phyloP scores from a whole-genome alignment of 2,329 filamentous ascomycete species.

The Mycocentrospora acerina region DNA sequence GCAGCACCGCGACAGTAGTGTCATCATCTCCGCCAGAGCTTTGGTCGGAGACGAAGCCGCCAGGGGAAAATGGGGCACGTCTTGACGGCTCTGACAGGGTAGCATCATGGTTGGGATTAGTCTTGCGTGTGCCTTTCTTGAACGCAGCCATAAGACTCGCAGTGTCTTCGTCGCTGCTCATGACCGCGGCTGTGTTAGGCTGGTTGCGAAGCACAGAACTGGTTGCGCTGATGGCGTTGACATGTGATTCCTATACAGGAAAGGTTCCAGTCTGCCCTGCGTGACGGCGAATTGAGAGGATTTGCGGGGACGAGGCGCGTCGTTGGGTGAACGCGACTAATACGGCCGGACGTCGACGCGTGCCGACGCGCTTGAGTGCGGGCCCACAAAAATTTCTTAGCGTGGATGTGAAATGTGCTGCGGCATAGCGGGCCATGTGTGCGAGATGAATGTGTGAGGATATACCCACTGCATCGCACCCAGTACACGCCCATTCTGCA shows the following conservation, averaged over 20 bases:
- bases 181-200: constrained; percentile 3
- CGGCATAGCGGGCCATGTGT: too few relatives aligned
- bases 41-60: constrained; percentile 14
- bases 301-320: too few relatives aligned
- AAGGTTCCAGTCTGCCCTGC: too few relatives aligned
- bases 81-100: background rate
- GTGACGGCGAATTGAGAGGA: too few relatives aligned
- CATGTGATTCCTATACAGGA: too few relatives aligned
- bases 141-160: constrained; percentile 33
- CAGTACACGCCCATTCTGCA: background rate
- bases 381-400: too few relatives aligned
- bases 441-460: background rate
- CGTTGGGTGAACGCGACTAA: too few relatives aligned
- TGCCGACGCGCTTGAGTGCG: constrained; percentile 1
- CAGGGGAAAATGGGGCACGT: constrained; percentile 16
- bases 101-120: background rate
- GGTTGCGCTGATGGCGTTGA: too few relatives aligned
- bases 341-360: constrained; percentile 3
- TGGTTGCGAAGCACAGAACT: too few relatives aligned
- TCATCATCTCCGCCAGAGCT: constrained; percentile 11
- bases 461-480: background rate
- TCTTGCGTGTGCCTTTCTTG: constrained; percentile 7
- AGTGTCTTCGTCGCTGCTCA: constrained; percentile 31
- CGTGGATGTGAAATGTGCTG: too few relatives aligned
- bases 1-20: background rate